These are phyloP conservation scores for Parietichytrium sp. DNA, from an alignment of 108 stramenopile species.

Conservation along the genomic window DNA sequence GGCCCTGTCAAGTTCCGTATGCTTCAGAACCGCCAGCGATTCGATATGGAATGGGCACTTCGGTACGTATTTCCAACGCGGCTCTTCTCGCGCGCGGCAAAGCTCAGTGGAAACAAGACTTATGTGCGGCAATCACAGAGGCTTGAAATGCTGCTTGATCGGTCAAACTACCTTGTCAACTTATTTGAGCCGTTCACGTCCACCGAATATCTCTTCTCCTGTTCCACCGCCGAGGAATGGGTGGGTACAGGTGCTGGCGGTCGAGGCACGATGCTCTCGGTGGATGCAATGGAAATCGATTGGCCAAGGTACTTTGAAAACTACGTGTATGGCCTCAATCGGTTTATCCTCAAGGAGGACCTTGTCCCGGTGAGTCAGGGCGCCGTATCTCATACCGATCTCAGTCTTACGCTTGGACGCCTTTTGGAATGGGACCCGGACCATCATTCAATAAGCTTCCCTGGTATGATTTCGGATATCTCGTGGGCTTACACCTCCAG, in stretches of 20 bases:
- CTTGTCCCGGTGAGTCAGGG: constrained; percentile 12
- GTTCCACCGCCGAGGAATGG: not conserved
- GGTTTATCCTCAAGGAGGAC: constrained; percentile 5
- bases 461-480: constrained; percentile 11
- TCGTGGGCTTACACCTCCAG: constrained; percentile 37
- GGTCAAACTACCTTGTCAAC: not conserved
- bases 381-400: not conserved
- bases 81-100: not conserved
- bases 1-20: constrained; percentile 29
- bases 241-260: not conserved
- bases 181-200: constrained; percentile 15
- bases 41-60: constrained; percentile 22
- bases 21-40: constrained; percentile 28
- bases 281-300: not conserved
- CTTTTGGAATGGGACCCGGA: constrained; percentile 32
- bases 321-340: not conserved
- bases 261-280: not conserved
- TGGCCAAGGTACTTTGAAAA: constrained; percentile 19
- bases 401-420: constrained; percentile 23
- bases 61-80: not conserved
- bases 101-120: not conserved
- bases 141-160: constrained; percentile 7
- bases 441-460: constrained; percentile 1
- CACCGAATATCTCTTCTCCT: not conserved
- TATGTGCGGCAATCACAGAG: not conserved